Evolutionary conservation across 495 filamentous ascomycete genomes (phyloP), one percentile per base, ranked within the genome.

Genomic region (Lichenothelia convexa): DNA sequence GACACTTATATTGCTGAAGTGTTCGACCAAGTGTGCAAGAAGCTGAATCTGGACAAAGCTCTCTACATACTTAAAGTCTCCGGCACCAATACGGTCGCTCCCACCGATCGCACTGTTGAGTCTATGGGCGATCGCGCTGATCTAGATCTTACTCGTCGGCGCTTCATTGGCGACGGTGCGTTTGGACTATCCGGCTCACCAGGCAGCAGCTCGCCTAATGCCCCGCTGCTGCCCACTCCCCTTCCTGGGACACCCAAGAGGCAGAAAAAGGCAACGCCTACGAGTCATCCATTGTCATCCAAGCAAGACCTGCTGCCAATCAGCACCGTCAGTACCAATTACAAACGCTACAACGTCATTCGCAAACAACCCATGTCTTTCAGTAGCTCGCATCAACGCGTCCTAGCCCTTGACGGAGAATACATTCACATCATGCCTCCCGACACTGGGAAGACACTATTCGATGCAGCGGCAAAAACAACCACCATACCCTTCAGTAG

Each of bases 1-100:
- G 89, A 94, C 48, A 94, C 81, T 24, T 95, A 92, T 50, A 73
- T 97, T 19, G 85, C 83, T 11, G 89, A 97, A 54, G 74, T 95
- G 19, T 68, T 93, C 29, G 86, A 94, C 45, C 69, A 71, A n/a
- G 78, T 86, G 2, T 95, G 89, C 51, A 76, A 82, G 38, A 79
- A 83, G 49, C 76, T 91, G 53, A 75, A 84, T 13, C 62, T 95
- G 5, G 89, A 95, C 53, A 92, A 89, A 60, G 80, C 68, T 0
- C 78, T 80, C 37, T 85, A 87, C 50, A 70, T 93, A 12, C 72
- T 97, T 20, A 89, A 89, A 55, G 73, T 97, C 16, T 73, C 74
- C 26, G 74, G 80, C 2, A 82, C 83, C 2, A 80, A 80, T 20
- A 87, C 81, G 3, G 74, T 93, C 21, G 79, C 85, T 8, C 74